Base-by-base conservation (phyloP, 75 land plant species). In the Isoetes taiwanensis region DNA sequence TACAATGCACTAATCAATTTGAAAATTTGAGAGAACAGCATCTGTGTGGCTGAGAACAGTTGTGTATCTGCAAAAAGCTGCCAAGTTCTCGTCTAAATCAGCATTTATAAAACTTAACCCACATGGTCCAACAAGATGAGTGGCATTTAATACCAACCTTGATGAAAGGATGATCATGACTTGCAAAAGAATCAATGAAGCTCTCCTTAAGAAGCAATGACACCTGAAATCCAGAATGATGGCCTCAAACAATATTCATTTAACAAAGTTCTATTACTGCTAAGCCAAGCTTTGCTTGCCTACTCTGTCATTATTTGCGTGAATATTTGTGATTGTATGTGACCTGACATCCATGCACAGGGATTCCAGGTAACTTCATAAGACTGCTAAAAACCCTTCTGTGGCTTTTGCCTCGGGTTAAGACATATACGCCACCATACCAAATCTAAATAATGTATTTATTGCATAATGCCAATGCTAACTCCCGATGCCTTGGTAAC, bases 131-230 rank as follows among this genome's bases (percentile, higher is more conserved):
- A n/a, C n/a, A n/a, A n/a, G n/a, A n/a, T n/a, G n/a, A n/a, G n/a
- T n/a, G n/a, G n/a, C n/a, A n/a, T n/a, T n/a, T n/a, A n/a, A n/a
- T n/a, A n/a, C n/a, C n/a, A n/a, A 46, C 50, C 50, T 46, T 46
- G 50, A 46, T 46, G 25, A 46, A 46, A 46, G 50, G 50, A 46
- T 23, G 50, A 46, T 46, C 50, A 19, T 23, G 50, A n/a, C 50
- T 46, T 5, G 50, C 25, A 23, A 46, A 46, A 23, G 50, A 46
- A 46, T 46, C 50, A 46, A 46, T 46, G 25, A 46, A 46, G 25
- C 50, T 46, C 50, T 46, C 50, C 50, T 46, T 46, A 19, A 46
- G 25, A 46, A 46, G 50, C 50, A 46, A 19, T n/a, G 50, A 46
- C 25, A 46, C 50, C 50, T 46, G 50, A 23, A 37, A 37, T 14